phyloP scores from a whole-genome alignment of 495 filamentous ascomycete genomes.

The Neurospora sp. region DNA sequence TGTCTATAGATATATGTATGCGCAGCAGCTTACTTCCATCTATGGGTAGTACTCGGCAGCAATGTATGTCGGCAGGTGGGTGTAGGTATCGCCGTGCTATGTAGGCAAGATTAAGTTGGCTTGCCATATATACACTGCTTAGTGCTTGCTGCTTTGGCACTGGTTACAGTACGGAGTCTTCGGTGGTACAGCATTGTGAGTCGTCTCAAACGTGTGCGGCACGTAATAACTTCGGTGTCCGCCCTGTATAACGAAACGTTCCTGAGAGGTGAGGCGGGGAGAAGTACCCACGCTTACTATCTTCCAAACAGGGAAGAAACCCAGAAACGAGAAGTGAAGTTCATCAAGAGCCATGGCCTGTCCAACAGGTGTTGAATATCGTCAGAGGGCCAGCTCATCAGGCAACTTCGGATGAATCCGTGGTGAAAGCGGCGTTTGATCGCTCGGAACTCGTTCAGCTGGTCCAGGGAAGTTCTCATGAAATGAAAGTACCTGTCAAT shows the following conservation, averaged over 20 bases:
- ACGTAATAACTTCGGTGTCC: not conserved
- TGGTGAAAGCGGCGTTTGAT: not conserved
- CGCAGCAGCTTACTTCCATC: not conserved
- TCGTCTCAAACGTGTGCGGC: not conserved
- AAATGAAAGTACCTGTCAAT: not conserved
- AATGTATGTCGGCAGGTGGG: not conserved
- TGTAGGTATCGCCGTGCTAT: not conserved
- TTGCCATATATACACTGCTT: not conserved
- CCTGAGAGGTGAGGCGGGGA: not conserved
- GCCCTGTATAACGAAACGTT: not conserved
- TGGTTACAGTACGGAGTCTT: not conserved
- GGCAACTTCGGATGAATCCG: not conserved
- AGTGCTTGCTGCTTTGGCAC: not conserved
- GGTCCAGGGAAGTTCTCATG: not conserved
- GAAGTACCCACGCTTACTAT: not conserved
- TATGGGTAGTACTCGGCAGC: not conserved
- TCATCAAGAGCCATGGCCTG: not conserved
- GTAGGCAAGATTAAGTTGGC: not conserved
- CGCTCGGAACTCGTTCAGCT: not conserved
- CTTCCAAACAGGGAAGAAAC: not conserved
- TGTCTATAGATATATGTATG: not conserved
- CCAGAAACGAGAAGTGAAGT: not conserved
- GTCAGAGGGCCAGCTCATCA: not conserved
- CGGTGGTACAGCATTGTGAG: not conserved
- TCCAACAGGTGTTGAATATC: not conserved